These are phyloP conservation scores for Selaginella tamariscina DNA, from an alignment of 75 land plant genomes.

Conservation along the genomic window DNA sequence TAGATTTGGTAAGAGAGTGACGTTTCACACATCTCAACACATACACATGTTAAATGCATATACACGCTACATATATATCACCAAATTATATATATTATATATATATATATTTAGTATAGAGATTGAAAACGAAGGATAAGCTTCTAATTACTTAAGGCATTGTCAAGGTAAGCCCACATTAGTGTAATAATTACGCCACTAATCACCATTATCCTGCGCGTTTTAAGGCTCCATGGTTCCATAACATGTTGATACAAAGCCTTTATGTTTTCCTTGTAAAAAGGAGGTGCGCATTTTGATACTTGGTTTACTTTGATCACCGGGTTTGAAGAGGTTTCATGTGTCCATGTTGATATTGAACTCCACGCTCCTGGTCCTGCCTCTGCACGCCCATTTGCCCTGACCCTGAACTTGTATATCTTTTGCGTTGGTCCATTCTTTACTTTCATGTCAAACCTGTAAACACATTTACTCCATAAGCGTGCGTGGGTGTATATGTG, in stretches of 20 bases:
- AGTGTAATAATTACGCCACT: neutral
- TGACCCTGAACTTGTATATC: slow-evolving; percentile 4
- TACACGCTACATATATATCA: too few relatives aligned
- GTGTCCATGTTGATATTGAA: neutral
- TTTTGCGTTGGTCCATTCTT: neutral
- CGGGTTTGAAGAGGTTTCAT: neutral
- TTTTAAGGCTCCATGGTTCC: neutral
- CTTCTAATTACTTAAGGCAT: too few relatives aligned
- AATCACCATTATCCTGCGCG: neutral
- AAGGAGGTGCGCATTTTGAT: neutral
- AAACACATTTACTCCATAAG: too few relatives aligned
- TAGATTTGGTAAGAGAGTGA: too few relatives aligned
- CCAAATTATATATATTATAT: too few relatives aligned
- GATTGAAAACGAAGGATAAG: too few relatives aligned
- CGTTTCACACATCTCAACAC: too few relatives aligned
- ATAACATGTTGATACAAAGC: neutral
- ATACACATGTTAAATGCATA: too few relatives aligned
- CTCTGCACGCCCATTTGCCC: slow-evolving; percentile 1
- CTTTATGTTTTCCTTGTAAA: neutral
- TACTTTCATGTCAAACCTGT: neutral
- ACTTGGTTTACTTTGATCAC: neutral
- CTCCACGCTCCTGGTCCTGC: neutral
- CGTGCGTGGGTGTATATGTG: too few relatives aligned
- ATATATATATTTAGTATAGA: too few relatives aligned
- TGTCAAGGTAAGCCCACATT: neutral